Percentiles rank a stretch among this genome's conserved stretches.
Evolutionary conservation across 257 asterid genomes (phyloP).

Genomic region (Solanum medicagineum): DNA sequence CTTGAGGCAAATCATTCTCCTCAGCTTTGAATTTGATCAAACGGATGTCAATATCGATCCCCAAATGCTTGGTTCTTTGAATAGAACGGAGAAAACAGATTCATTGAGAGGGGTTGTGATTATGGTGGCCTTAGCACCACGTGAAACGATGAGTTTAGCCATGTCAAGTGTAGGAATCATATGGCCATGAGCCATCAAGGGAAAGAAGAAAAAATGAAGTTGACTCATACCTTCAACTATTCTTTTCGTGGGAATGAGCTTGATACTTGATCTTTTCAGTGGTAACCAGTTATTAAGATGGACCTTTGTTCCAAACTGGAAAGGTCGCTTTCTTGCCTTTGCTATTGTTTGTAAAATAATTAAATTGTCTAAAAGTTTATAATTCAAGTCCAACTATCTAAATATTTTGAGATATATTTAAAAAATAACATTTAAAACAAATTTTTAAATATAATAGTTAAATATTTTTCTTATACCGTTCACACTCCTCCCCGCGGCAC

Average conservation of each 20-base stretch:
- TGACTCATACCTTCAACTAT: neutral
- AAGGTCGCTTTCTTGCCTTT: too few relatives aligned
- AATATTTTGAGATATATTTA: too few relatives aligned
- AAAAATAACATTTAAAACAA: too few relatives aligned
- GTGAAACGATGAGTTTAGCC: constrained; percentile 44
- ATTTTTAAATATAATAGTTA: too few relatives aligned
- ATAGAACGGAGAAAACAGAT: constrained; percentile 13
- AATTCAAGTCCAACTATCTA: too few relatives aligned
- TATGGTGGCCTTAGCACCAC: constrained; percentile 38
- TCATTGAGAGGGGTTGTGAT: constrained; percentile 17
- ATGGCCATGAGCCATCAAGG: constrained; percentile 50
- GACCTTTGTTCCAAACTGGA: neutral
- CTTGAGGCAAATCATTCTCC: constrained; percentile 22
- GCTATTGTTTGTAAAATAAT: too few relatives aligned
- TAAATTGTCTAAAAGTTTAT: too few relatives aligned
- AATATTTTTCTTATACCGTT: too few relatives aligned
- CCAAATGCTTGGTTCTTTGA: constrained; percentile 5
- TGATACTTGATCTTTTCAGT: neutral
- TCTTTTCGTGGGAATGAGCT: neutral
- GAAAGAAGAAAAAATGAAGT: constrained; percentile 24
- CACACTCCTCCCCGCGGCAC: too few relatives aligned
- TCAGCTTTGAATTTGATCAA: constrained; percentile 21
- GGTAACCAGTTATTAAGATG: too few relatives aligned
- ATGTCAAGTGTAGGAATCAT: constrained; percentile 44
- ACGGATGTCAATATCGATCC: constrained; percentile 15